A percentile compares a stretch with the other conserved stretches of the same genome.
Evolutionary conservation across 164 flowering plant species (phyloP).

Genomic region (Vitis labrusca): DNA sequence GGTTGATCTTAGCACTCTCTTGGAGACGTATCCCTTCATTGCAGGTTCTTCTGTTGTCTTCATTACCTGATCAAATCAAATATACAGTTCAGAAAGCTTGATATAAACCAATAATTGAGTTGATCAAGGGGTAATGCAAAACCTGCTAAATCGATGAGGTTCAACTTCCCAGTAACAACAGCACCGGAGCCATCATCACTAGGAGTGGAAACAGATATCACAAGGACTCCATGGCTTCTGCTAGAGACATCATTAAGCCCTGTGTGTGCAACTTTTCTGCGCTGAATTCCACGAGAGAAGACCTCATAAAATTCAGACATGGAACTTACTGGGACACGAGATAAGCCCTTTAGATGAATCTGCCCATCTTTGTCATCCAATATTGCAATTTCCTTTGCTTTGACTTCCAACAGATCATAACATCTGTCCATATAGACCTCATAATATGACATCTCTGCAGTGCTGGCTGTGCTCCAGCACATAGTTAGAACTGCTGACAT

Average conservation of each 20-base stretch:
- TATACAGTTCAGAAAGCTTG: background rate
- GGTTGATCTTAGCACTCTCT: conserved; percentile 92
- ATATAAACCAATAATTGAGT: background rate
- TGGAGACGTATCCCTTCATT: conserved; percentile 88
- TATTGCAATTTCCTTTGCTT: conserved; percentile 64
- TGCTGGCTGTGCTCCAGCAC: conserved; percentile 48
- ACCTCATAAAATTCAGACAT: conserved; percentile 65
- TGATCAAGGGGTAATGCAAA: background rate
- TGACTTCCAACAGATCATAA: conserved; percentile 73
- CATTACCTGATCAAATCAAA: conserved; percentile 62
- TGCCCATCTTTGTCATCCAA: conserved; percentile 78
- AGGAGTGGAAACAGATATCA: conserved; percentile 55
- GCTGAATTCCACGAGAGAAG: conserved; percentile 58
- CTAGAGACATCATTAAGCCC: conserved; percentile 93
- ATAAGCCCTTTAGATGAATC: conserved; percentile 78
- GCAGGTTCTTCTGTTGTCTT: conserved; percentile 82
- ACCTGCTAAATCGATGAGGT: conserved; percentile 98
- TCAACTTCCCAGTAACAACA: conserved; percentile 66
- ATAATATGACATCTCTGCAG: conserved; percentile 72
- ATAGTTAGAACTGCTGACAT: conserved; percentile 63
- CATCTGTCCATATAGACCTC: conserved; percentile 93
- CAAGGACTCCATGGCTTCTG: conserved; percentile 92
- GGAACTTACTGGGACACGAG: conserved; percentile 60
- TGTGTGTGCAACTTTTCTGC: conserved; percentile 82
- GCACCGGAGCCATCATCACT: conserved; percentile 33